Percentiles rank a stretch among this genome's conserved stretches.
These are phyloP conservation scores for Penicillium polonicum DNA, from an alignment of 2,329 filamentous ascomycete genomes.

Conservation along the genomic window DNA sequence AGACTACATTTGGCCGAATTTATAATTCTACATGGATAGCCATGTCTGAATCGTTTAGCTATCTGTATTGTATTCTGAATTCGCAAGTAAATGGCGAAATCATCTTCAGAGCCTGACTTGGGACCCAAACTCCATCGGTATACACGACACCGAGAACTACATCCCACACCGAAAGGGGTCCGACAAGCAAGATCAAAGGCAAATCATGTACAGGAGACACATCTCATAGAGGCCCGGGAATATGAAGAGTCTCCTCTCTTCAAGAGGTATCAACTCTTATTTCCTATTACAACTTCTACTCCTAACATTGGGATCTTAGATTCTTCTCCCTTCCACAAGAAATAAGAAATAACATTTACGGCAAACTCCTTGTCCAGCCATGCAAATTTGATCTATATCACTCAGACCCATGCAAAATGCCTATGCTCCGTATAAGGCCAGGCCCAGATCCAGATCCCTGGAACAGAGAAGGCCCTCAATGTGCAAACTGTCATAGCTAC, in stretches of 20 bases:
- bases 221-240: neutral
- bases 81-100: neutral
- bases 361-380: conserved; percentile 12
- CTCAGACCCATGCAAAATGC: conserved; percentile 24
- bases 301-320: neutral
- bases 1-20: neutral
- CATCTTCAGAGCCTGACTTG: neutral
- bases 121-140: neutral
- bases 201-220: neutral
- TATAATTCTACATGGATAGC: neutral
- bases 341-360: conserved; percentile 10
- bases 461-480: neutral
- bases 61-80: neutral
- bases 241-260: neutral
- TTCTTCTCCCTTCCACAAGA: conserved; percentile 16
- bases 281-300: neutral
- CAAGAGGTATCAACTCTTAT: neutral
- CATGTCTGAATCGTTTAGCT: neutral
- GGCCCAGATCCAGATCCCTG: neutral
- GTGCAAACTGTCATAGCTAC: neutral
- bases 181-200: neutral
- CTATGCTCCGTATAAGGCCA: neutral
- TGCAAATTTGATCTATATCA: conserved; percentile 16
- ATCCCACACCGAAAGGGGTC: neutral
- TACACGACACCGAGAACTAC: neutral